Percentiles rank a stretch among this genome's conserved stretches.
phyloP scores from a whole-genome alignment of 306 rosid genomes.

The Lathyrus tuberosus region DNA sequence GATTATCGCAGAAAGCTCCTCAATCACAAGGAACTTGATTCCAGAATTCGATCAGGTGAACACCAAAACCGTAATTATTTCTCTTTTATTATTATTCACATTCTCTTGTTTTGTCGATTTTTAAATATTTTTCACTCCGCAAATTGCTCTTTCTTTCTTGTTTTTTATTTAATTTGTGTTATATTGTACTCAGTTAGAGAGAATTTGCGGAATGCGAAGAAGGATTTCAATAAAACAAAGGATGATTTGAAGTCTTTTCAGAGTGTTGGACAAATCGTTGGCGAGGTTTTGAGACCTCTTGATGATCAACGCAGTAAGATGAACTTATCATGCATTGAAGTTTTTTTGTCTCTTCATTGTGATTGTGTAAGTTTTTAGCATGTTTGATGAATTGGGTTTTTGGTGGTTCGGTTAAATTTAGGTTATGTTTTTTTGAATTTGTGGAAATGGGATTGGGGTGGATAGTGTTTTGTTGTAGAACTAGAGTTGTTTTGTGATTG shows the following conservation, averaged over 20 bases:
- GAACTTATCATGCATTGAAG: too few relatives aligned
- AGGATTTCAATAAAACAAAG: slow-evolving; percentile 70
- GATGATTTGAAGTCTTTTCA: slow-evolving; percentile 81
- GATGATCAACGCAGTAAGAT: slow-evolving; percentile 69
- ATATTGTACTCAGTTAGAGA: slow-evolving; percentile 55
- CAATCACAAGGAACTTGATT: neutral
- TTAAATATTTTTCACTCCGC: too few relatives aligned
- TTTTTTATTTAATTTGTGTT: neutral
- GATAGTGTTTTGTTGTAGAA: too few relatives aligned
- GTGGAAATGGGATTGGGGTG: neutral
- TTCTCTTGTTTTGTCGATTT: neutral
- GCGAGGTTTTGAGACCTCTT: slow-evolving; percentile 77
- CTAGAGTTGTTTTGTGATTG: neutral
- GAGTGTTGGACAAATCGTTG: slow-evolving; percentile 76
- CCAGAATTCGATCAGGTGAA: neutral
- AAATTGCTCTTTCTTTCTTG: neutral
- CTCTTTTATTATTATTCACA: neutral
- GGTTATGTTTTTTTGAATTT: neutral
- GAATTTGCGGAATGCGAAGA: slow-evolving; percentile 57
- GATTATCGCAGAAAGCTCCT: slow-evolving; percentile 2
- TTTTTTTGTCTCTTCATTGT: too few relatives aligned
- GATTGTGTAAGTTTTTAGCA: neutral
- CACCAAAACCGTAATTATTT: slow-evolving; percentile 21
- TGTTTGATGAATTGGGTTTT: neutral
- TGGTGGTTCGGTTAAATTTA: too few relatives aligned